Evolutionary conservation across 1,139 yeast genomes (phyloP), one percentile per base, ranked within the genome.

Genomic region (Lodderomyces elongisporus): DNA sequence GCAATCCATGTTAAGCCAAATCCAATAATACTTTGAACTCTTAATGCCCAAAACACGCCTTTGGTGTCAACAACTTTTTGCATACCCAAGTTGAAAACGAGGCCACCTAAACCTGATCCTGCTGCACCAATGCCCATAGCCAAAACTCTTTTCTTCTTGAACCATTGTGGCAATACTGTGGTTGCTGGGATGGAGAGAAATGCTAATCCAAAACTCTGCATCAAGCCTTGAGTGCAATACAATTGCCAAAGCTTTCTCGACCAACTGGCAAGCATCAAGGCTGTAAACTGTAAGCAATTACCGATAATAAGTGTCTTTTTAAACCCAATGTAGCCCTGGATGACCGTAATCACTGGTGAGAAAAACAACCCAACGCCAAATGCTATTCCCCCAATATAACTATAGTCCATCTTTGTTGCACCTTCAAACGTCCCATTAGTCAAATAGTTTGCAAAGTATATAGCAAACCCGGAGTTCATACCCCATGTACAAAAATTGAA

Each of bases 41-140:
- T 44, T 31, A 62, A 47, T 0, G 67, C 69, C 68, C 69, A 62
- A 33, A 43, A 44, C 3, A 59, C 65, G 16, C 48, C 42, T 13
- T 44, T 46, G 2, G 34, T 38, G 29, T 59, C 48, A n/a, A 58
- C 56, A 7, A 63, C 49, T 28, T 47, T 49, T 38, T 62, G 63
- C 65, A 62, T 60, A n/a, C 56, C 65, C 37, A 62, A 46, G 35
- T 56, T 62, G 40, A 58, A 73, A 4, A 59, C 55, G 38, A 80
- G 66, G 2, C 87, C 87, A 1, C 85, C 88, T 5, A 70, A 54
- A 6, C 83, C 78, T 1, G 82, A 68, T 0, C 85, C 85, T 1
- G 78, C 69, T 0, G 79, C 67, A 0, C 75, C 71, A 2, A 79
- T 43, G 3, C 84, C 81, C 9, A 68, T 54, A 1, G 82, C 85